Evolutionary conservation across 768 basidiomycete genomes (phyloP).

Genomic region (Gyrodon lividus): DNA sequence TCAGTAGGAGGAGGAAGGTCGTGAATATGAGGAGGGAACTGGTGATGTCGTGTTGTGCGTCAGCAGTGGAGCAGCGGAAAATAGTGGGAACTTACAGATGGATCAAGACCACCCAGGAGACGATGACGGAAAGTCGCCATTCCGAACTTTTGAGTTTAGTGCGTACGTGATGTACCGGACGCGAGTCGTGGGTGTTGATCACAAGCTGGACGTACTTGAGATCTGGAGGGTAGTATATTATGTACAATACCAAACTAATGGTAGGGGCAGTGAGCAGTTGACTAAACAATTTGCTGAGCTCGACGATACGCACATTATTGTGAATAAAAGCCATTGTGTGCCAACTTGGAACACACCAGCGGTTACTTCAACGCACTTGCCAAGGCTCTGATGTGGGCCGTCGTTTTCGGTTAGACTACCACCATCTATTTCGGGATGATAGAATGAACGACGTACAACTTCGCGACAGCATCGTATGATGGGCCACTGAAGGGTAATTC

Average conservation of each 20-base stretch:
- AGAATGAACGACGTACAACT: slow-evolving; percentile 50
- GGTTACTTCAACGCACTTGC: slow-evolving; percentile 74
- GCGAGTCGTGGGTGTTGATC: slow-evolving; percentile 41
- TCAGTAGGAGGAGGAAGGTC: slow-evolving; percentile 60
- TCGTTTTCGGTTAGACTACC: slow-evolving; percentile 1
- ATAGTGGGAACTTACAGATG: slow-evolving; percentile 62
- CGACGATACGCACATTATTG: slow-evolving; percentile 63
- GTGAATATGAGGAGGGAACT: slow-evolving; percentile 58
- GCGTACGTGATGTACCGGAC: slow-evolving; percentile 43
- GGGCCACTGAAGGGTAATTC: slow-evolving; percentile 83
- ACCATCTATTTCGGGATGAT: not conserved
- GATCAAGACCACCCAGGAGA: slow-evolving; percentile 66
- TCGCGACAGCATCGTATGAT: slow-evolving; percentile 77
- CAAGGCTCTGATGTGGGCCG: slow-evolving; percentile 46
- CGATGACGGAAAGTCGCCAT: slow-evolving; percentile 76
- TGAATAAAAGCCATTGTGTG: slow-evolving; percentile 83
- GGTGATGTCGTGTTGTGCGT: not conserved
- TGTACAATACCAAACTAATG: slow-evolving; percentile 79
- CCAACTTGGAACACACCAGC: slow-evolving; percentile 83
- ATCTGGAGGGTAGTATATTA: slow-evolving; percentile 86
- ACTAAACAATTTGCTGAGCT: not conserved
- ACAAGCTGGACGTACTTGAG: slow-evolving; percentile 64
- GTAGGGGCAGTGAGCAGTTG: not conserved
- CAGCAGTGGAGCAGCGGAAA: slow-evolving; percentile 1
- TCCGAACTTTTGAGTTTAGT: slow-evolving; percentile 55